Evolutionary conservation across 495 filamentous ascomycete genomes (phyloP), one percentile per base, ranked within the genome.

Genomic region (Hamigera avellanea): DNA sequence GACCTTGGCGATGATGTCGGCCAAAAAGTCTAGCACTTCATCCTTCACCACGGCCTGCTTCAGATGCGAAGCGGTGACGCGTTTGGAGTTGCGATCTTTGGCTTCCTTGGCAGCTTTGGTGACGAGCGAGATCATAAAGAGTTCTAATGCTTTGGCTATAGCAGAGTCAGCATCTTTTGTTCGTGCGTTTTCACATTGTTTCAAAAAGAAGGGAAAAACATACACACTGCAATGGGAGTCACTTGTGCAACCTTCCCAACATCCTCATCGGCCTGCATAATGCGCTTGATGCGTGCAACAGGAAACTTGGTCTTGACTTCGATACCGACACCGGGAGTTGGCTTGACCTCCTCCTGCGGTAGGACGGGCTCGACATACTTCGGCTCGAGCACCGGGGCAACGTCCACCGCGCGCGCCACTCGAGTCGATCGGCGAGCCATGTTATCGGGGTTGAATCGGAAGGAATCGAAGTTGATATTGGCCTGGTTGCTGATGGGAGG

Each of bases 221-320:
- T 73, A 79, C 86, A 86, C 35, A 95, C 88, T 32, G 83, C 87
- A 48, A 93, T 87, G 2, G 88, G 88, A 4, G 88, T 93, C 15
- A 95, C 89, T 60, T 96, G 93, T 6, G 91, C 86, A 2, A 99
- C 93, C 63, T 99, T 99, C 27, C 91, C 91, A 2, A 99, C 88
- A 60, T 99, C 91, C 50, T 99, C 91, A 52, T 99, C 91, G 6
- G 91, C 91, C 59, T 99, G 91, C 91, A 99, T 96, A 43, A 99
- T 96, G 35, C 91, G 81, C 73, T 99, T 99, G 58, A 96, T 99
- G 33, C 91, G 76, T 39, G 91, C 91, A 21, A 95, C 93, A 2
- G 91, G 91, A 50, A 99, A 99, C 44, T 95, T 95, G 14, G 87
- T 95, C 59, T 78, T 85, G 36, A 99, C 85, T 14, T 87, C 59